Evolutionary conservation across 2,329 filamentous ascomycete genomes (phyloP).

Genomic region (Coleophoma crateriformis): DNA sequence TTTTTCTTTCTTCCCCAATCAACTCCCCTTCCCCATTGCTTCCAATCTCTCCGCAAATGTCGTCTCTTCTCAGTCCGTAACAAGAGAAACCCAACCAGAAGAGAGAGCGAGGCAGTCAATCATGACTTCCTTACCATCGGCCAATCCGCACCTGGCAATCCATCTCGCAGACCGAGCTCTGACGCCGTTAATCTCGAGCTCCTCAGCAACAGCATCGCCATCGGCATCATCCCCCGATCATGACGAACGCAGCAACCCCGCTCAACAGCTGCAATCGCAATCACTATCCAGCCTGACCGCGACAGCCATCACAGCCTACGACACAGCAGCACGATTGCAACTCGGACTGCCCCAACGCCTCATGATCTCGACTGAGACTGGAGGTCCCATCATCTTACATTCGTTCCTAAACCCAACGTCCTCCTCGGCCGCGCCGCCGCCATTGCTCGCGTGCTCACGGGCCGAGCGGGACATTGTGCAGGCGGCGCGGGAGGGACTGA

Average conservation of each 20-base stretch:
- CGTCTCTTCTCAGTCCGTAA: too few species aligned
- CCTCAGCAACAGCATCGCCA: conserved; percentile 9
- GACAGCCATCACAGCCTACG: conserved; percentile 46
- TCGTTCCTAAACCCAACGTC: conserved; percentile 36
- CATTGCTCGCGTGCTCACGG: neutral
- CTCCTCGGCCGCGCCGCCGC: neutral
- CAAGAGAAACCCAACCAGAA: neutral
- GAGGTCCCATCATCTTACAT: conserved; percentile 31
- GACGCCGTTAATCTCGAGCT: conserved; percentile 46
- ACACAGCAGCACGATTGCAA: conserved; percentile 45
- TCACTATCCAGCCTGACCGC: conserved; percentile 48
- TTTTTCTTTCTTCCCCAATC: too few species aligned
- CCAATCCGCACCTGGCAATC: conserved; percentile 34
- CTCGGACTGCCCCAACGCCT: conserved; percentile 50
- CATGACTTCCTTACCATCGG: conserved; percentile 10
- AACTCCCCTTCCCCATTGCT: too few species aligned
- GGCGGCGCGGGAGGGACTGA: conserved; percentile 16
- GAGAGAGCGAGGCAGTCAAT: neutral
- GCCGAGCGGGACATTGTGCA: conserved; percentile 10
- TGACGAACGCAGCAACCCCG: neutral
- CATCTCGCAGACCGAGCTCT: conserved; percentile 53
- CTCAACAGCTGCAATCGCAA: conserved; percentile 25
- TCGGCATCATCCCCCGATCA: conserved; percentile 1
- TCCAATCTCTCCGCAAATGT: too few species aligned
- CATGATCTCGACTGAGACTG: conserved; percentile 47